Conservation (phyloP, 2,329 filamentous ascomycete genomes). For the Cordyceps farinosa region DNA sequence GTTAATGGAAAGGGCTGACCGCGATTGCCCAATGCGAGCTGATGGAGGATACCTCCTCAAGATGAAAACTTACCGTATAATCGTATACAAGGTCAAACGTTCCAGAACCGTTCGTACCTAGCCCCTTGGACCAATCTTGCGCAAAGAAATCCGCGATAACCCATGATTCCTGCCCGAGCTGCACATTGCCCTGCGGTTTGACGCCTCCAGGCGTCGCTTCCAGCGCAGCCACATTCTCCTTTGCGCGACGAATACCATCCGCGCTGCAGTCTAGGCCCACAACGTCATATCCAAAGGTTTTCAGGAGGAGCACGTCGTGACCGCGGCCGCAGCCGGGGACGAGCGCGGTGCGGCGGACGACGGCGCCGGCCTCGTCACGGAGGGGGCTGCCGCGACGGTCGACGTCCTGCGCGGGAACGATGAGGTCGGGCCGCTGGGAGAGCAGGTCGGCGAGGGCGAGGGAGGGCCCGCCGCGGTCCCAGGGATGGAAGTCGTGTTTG, state of each 20-base stretch:
- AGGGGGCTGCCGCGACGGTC: slow-evolving; percentile 30
- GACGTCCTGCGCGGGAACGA: slow-evolving; percentile 35
- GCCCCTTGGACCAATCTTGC: slow-evolving; percentile 50
- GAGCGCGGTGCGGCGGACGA: slow-evolving; percentile 47
- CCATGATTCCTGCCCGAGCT: slow-evolving; percentile 52
- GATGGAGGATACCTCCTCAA: neutral
- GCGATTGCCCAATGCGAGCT: neutral
- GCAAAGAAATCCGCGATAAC: slow-evolving; percentile 65
- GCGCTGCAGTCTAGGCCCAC: slow-evolving; percentile 68
- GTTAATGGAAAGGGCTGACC: neutral
- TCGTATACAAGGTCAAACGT: slow-evolving; percentile 65
- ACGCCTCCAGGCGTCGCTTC: slow-evolving; percentile 31
- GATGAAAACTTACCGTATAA: slow-evolving; percentile 51
- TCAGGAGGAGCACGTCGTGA: slow-evolving; percentile 74
- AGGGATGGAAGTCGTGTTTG: slow-evolving; percentile 45
- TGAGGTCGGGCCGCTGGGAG: slow-evolving; percentile 41
- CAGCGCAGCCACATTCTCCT: slow-evolving; percentile 40
- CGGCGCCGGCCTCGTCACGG: slow-evolving; percentile 24
- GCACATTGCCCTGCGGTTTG: slow-evolving; percentile 39
- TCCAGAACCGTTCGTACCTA: slow-evolving; percentile 37
- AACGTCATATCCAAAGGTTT: slow-evolving; percentile 71
- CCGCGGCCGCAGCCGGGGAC: slow-evolving; percentile 81
- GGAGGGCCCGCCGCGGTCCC: slow-evolving; percentile 54
- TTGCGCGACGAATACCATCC: slow-evolving; percentile 43
- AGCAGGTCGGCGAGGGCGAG: slow-evolving; percentile 53